Evolutionary conservation across 352 stramenopile species (phyloP).

Genomic region (Globisporangium lucens): DNA sequence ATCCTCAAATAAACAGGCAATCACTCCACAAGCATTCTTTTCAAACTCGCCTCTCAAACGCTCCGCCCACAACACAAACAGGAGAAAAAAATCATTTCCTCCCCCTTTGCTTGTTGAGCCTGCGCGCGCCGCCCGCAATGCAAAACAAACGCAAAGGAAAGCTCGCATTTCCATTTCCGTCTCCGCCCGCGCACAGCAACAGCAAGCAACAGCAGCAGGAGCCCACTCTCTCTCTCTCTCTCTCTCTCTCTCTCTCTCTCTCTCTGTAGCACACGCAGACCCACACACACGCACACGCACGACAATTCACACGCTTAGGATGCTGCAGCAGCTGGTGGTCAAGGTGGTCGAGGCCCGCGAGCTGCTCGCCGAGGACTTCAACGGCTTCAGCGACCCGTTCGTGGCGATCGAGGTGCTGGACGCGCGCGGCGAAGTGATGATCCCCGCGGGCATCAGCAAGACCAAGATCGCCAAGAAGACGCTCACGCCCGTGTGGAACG

Average conservation of each 20-base stretch:
- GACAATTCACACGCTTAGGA: background rate
- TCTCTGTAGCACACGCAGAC: background rate
- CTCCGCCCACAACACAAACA: background rate
- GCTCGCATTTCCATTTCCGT: slow-evolving; percentile 6
- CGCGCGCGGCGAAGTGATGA: slow-evolving; percentile 37
- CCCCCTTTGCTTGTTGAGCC: slow-evolving; percentile 2
- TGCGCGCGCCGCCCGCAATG: background rate
- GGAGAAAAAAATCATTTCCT: slow-evolving; percentile 11
- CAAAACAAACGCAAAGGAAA: background rate
- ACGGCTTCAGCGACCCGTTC: slow-evolving; percentile 75
- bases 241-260: background rate
- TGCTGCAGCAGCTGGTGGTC: slow-evolving; percentile 37
- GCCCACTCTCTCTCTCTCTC: background rate
- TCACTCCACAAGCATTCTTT: background rate
- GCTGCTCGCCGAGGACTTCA: slow-evolving; percentile 61
- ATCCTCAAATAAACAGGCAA: background rate
- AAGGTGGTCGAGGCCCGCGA: slow-evolving; percentile 50
- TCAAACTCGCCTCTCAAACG: background rate
- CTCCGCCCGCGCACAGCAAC: slow-evolving; percentile 1
- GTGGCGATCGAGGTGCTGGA: slow-evolving; percentile 56
- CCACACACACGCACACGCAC: background rate
- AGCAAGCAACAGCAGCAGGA: background rate
- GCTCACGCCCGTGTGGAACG: slow-evolving; percentile 48
- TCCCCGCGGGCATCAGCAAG: slow-evolving; percentile 37
- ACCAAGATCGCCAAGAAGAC: slow-evolving; percentile 48